A percentile compares a stretch with the other conserved stretches of the same genome.
phyloP scores from a whole-genome alignment of 139 green algal species.

The Prasinococcaceae sp. region DNA sequence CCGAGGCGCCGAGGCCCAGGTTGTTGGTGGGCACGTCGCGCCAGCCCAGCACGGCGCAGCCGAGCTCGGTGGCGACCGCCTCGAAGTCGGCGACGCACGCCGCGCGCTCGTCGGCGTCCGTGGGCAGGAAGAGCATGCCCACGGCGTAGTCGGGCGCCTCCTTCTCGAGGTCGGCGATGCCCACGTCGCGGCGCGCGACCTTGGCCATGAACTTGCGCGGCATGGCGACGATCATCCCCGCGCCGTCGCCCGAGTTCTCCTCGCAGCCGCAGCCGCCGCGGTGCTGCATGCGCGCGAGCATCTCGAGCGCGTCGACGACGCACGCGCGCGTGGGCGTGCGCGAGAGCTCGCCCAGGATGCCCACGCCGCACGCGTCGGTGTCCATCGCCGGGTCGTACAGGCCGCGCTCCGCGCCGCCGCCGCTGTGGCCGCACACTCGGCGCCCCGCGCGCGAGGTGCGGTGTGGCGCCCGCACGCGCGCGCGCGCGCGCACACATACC shows the following conservation, averaged over 20 bases:
- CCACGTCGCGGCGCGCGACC: conserved; percentile 43
- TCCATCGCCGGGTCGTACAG: conserved; percentile 36
- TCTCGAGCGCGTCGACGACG: conserved; percentile 73
- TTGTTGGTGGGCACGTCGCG: conserved; percentile 71
- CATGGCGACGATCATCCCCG: conserved; percentile 78
- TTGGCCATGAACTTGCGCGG: conserved; percentile 66
- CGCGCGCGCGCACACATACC: too few relatives aligned
- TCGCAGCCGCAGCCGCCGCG: conserved; percentile 85
- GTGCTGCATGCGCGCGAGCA: conserved; percentile 76
- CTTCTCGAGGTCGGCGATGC: conserved; percentile 24
- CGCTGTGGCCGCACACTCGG: too few relatives aligned
- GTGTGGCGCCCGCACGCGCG: too few relatives aligned
- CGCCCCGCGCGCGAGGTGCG: too few relatives aligned
- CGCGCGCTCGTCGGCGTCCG: conserved; percentile 36
- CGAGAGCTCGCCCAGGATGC: conserved; percentile 77
- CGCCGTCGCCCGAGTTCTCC: conserved; percentile 82
- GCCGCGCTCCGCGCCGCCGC: too few relatives aligned
- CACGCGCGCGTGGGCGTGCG: conserved; percentile 42
- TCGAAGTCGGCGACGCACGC: conserved; percentile 43
- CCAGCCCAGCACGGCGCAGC: conserved; percentile 66
- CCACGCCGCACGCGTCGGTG: conserved; percentile 74
- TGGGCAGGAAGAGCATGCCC: conserved; percentile 74
- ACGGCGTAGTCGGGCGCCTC: conserved; percentile 71
- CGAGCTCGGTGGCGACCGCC: conserved; percentile 35
- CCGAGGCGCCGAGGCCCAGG: conserved; percentile 52